Conservation (phyloP, 2,329 filamentous ascomycete genomes). For the Gliomastix tumulicola region DNA sequence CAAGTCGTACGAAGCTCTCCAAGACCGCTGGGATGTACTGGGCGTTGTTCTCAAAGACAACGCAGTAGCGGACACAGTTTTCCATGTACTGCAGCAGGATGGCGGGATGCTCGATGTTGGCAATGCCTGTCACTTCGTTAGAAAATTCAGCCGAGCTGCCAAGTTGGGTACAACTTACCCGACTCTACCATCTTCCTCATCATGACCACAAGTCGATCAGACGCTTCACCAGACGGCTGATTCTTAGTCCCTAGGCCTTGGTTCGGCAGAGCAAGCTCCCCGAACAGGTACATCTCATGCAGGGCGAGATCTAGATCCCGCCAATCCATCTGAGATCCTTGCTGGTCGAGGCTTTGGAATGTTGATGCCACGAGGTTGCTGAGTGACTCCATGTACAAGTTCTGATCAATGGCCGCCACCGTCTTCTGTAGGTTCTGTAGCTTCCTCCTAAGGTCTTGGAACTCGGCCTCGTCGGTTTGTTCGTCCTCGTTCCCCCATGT, state of each 20-base stretch:
- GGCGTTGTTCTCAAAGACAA: slow-evolving; percentile 82
- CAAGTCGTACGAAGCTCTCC: slow-evolving; percentile 84
- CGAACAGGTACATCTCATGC: slow-evolving; percentile 93
- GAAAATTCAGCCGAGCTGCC: neutral
- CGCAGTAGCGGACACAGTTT: slow-evolving; percentile 88
- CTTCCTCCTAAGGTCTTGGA: slow-evolving; percentile 86
- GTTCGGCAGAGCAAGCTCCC: slow-evolving; percentile 84
- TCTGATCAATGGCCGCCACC: slow-evolving; percentile 82
- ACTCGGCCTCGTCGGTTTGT: slow-evolving; percentile 94
- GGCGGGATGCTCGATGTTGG: slow-evolving; percentile 80
- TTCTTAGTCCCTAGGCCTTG: slow-evolving; percentile 83
- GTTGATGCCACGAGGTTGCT: slow-evolving; percentile 84
- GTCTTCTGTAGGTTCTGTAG: slow-evolving; percentile 89
- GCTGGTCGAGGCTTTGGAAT: slow-evolving; percentile 72
- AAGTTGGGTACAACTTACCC: slow-evolving; percentile 44
- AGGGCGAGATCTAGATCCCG: slow-evolving; percentile 89
- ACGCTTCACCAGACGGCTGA: slow-evolving; percentile 70
- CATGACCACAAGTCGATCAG: slow-evolving; percentile 80
- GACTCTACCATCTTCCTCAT: slow-evolving; percentile 95
- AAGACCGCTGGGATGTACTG: slow-evolving; percentile 78
- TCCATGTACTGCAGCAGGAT: slow-evolving; percentile 98
- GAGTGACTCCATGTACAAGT: slow-evolving; percentile 80
- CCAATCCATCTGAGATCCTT: slow-evolving; percentile 78
- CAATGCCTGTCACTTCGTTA: slow-evolving; percentile 55
- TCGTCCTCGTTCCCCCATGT: slow-evolving; percentile 92